phyloP scores from a whole-genome alignment of 495 filamentous ascomycete genomes.

The Penicillium cinerascens region DNA sequence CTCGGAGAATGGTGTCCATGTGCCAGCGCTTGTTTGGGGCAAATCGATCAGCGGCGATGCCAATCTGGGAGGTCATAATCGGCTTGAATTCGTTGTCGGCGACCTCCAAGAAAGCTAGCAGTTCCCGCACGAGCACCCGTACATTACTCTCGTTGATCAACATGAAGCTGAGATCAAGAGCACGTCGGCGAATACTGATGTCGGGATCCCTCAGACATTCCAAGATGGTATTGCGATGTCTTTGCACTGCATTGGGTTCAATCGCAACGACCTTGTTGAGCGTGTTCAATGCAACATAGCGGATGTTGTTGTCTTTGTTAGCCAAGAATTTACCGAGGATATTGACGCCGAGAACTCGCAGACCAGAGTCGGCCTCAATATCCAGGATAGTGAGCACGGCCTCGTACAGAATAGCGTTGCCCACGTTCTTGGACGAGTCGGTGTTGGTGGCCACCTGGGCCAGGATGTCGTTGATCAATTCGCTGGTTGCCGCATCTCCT shows the following conservation, averaged over 20 bases:
- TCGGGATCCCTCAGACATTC: slow-evolving; percentile 97
- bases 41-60: slow-evolving; percentile 92
- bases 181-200: slow-evolving; percentile 92
- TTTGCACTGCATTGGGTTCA: slow-evolving; percentile 94
- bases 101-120: slow-evolving; percentile 92
- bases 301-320: slow-evolving; percentile 98
- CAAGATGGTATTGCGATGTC: slow-evolving; percentile 94
- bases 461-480: slow-evolving; percentile 97
- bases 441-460: slow-evolving; percentile 98
- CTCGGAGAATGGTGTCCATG: slow-evolving; percentile 93
- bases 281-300: slow-evolving; percentile 96
- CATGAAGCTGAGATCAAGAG: slow-evolving; percentile 94
- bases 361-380: slow-evolving; percentile 92
- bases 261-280: slow-evolving; percentile 97
- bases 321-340: slow-evolving; percentile 96
- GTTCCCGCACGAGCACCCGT: slow-evolving; percentile 83
- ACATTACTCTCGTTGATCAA: slow-evolving; percentile 96
- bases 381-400: slow-evolving; percentile 96
- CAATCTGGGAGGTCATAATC: slow-evolving; percentile 94
- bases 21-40: slow-evolving; percentile 98
- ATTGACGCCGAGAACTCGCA: slow-evolving; percentile 93
- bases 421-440: slow-evolving; percentile 96
- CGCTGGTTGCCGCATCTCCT: slow-evolving; percentile 84
- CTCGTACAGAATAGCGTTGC: slow-evolving; percentile 96
- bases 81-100: slow-evolving; percentile 99